A percentile compares a stretch with the other conserved stretches of the same genome.
phyloP scores from a whole-genome alignment of 805 yeast genomes.

The Debaryomyces tyrocola region DNA sequence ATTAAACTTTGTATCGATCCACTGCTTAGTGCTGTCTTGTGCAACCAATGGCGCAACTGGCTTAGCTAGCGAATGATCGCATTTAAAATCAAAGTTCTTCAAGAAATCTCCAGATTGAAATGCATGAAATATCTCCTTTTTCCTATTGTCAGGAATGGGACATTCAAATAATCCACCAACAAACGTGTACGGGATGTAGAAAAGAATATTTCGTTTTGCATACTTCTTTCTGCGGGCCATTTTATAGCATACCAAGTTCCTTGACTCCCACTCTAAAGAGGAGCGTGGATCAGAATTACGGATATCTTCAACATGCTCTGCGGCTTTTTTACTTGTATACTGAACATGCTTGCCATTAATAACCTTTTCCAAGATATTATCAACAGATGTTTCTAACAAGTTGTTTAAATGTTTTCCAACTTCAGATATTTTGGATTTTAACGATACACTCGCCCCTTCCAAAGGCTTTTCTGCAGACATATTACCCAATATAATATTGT shows the following conservation, averaged over 20 bases:
- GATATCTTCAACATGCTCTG: constrained; percentile 15
- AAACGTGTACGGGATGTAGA: constrained; percentile 56
- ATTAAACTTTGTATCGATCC: constrained; percentile 35
- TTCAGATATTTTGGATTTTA: neutral
- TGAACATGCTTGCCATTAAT: constrained; percentile 16
- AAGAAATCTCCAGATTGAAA: constrained; percentile 13
- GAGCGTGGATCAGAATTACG: constrained; percentile 15
- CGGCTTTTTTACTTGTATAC: constrained; percentile 20
- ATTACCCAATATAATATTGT: neutral
- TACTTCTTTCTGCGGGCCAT: constrained; percentile 57
- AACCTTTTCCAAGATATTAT: constrained; percentile 15
- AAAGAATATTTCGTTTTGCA: constrained; percentile 41
- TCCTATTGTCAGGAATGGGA: constrained; percentile 29
- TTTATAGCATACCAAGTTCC: constrained; percentile 49
- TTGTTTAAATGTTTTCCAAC: constrained; percentile 2
- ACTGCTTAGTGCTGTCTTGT: constrained; percentile 49
- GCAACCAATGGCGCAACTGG: constrained; percentile 63
- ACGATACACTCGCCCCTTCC: neutral
- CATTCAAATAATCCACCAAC: constrained; percentile 68
- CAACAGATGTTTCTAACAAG: constrained; percentile 11
- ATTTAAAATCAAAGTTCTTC: constrained; percentile 24
- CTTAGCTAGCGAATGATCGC: constrained; percentile 32
- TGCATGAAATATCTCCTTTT: constrained; percentile 17
- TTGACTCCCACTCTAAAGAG: constrained; percentile 23
- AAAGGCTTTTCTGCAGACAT: neutral